phyloP scores from a whole-genome alignment of 1,284 basidiomycete genomes.

The Laetiporus sulphureus region DNA sequence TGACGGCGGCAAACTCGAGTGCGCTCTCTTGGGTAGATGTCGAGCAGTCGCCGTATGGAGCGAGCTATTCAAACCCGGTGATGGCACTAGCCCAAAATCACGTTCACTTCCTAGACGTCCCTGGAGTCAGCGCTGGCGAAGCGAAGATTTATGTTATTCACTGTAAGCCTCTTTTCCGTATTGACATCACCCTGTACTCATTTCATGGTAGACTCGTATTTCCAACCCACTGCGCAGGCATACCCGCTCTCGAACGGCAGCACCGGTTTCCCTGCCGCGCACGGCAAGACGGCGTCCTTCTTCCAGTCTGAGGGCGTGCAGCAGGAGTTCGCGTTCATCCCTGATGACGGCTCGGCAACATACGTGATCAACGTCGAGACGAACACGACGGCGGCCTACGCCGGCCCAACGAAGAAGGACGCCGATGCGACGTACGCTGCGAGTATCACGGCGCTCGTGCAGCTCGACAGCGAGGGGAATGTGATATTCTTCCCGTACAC shows the following conservation, averaged over 20 bases:
- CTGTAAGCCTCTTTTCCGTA: conserved; percentile 47
- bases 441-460: conserved; percentile 64
- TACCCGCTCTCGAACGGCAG: conserved; percentile 44
- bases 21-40: conserved; percentile 59
- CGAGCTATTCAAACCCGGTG: conserved; percentile 51
- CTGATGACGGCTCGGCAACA: conserved; percentile 71
- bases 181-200: neutral
- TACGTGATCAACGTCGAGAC: conserved; percentile 78
- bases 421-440: conserved; percentile 67
- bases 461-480: conserved; percentile 61
- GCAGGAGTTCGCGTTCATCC: conserved; percentile 79
- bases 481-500: conserved; percentile 67
- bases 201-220: conserved; percentile 54
- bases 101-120: conserved; percentile 73
- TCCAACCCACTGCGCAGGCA: conserved; percentile 70
- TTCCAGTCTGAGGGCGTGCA: conserved; percentile 66
- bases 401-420: conserved; percentile 66
- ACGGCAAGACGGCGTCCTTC: conserved; percentile 74
- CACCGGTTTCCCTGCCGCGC: conserved; percentile 68
- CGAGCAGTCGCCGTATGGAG: conserved; percentile 45
- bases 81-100: conserved; percentile 80
- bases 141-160: conserved; percentile 85
- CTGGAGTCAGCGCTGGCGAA: conserved; percentile 55
- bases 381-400: conserved; percentile 71
- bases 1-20: conserved; percentile 51